A percentile compares a stretch with the other conserved stretches of the same genome.
Conservation (phyloP, 2,329 filamentous ascomycete genomes). For the Camillea tinctor region DNA sequence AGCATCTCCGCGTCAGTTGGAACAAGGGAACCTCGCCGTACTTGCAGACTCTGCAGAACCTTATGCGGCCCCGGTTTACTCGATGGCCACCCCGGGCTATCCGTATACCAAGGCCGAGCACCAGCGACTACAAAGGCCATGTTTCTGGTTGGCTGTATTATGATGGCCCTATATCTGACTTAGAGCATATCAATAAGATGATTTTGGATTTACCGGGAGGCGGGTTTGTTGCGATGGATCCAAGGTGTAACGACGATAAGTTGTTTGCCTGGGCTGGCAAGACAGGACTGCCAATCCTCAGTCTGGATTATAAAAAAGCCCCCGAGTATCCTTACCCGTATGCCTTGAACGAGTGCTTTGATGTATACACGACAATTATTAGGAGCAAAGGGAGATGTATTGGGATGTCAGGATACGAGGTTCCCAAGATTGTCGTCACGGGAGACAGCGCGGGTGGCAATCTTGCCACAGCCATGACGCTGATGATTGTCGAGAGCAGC, state of each 20-base stretch:
- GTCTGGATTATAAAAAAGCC: constrained; percentile 86
- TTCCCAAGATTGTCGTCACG: constrained; percentile 69
- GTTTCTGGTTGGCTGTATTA: constrained; percentile 91
- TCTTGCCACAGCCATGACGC: constrained; percentile 72
- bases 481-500: constrained; percentile 85
- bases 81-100: constrained; percentile 79
- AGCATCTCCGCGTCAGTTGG: constrained; percentile 91
- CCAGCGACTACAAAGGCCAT: constrained; percentile 80
- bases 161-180: constrained; percentile 76
- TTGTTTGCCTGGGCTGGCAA: constrained; percentile 88
- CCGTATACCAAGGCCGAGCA: constrained; percentile 75
- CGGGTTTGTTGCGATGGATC: constrained; percentile 95
- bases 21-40: constrained; percentile 93
- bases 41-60: constrained; percentile 66
- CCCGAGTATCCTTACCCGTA: constrained; percentile 84
- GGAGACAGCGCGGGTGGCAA: constrained; percentile 85
- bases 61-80: constrained; percentile 77
- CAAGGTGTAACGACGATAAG: constrained; percentile 92
- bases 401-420: constrained; percentile 65
- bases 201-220: constrained; percentile 91
- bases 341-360: constrained; percentile 83
- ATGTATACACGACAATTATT: constrained; percentile 75
- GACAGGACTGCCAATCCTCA: constrained; percentile 83
- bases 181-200: constrained; percentile 73
- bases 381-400: constrained; percentile 71